A percentile compares a stretch with the other conserved stretches of the same genome.
These are phyloP conservation scores for Neurospora sp. DNA, from an alignment of 495 filamentous ascomycete genomes.

Conservation along the genomic window DNA sequence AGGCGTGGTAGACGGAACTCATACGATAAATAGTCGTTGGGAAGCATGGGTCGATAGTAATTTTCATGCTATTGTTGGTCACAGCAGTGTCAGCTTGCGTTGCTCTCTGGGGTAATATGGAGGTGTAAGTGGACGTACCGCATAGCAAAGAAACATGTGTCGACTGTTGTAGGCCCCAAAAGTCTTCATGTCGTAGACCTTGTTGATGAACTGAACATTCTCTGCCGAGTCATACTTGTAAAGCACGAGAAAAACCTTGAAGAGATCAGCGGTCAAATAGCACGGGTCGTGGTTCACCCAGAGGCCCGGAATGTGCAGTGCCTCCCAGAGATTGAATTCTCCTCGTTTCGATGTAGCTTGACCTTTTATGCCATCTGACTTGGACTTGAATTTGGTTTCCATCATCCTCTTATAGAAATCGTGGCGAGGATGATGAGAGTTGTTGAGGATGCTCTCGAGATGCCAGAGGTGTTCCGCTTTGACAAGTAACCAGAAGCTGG, in stretches of 20 bases:
- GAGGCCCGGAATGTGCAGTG: conserved; percentile 12
- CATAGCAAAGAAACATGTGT: conserved; percentile 18
- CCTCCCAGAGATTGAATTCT: conserved; percentile 14
- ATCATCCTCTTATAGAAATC: conserved; percentile 4
- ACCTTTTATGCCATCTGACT: neutral
- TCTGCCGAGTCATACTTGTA: conserved; percentile 8
- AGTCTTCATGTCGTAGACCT: conserved; percentile 13
- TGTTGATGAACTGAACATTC: neutral
- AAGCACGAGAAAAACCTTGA: conserved; percentile 12
- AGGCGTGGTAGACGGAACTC: conserved; percentile 19
- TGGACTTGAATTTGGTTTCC: neutral
- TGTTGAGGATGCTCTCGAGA: conserved; percentile 8
- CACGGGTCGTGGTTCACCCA: conserved; percentile 15
- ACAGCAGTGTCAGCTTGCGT: neutral
- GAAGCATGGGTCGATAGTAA: conserved; percentile 19
- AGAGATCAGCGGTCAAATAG: conserved; percentile 19
- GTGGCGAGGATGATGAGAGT: conserved; percentile 14
- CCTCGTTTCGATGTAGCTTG: neutral
- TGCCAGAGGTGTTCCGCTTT: conserved; percentile 20
- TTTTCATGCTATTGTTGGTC: conserved; percentile 1
- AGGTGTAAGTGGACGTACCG: neutral
- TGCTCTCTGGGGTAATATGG: neutral
- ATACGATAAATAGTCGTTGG: conserved; percentile 13
- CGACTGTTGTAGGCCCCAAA: conserved; percentile 19
- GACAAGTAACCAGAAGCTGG: conserved; percentile 14